Evolutionary conservation across 2,329 filamentous ascomycete species (phyloP).

Genomic region (Pyrenophora teres): DNA sequence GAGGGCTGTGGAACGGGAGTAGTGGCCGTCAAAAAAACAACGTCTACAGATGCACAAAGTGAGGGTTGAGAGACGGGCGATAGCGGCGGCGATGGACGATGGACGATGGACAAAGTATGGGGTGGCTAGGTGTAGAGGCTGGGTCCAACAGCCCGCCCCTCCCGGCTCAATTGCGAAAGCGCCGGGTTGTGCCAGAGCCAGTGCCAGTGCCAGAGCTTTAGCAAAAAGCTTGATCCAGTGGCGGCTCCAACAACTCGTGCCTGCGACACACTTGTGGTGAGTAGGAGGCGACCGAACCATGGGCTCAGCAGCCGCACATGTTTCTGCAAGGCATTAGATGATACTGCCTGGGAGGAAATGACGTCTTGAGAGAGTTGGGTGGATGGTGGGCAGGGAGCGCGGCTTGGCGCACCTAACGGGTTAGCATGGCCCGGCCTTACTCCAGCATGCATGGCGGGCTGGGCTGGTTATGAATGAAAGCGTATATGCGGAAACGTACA

Average conservation of each 20-base stretch:
- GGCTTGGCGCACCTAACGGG: neutral
- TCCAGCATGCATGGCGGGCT: neutral
- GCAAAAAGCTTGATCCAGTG: no score
- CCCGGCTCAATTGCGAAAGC: slow-evolving; percentile 2
- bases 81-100: slow-evolving; percentile 3
- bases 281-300: no score
- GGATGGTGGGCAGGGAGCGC: neutral
- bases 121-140: slow-evolving; percentile 18
- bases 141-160: slow-evolving; percentile 16
- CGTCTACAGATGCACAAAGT: no score
- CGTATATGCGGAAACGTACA: neutral
- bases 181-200: slow-evolving; percentile 15
- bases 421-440: neutral
- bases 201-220: slow-evolving; percentile 14
- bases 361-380: neutral
- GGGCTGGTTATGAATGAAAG: neutral
- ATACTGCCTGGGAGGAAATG: neutral
- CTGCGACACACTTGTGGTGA: no score
- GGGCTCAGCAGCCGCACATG: neutral
- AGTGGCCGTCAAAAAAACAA: neutral
- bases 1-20: neutral
- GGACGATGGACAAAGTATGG: slow-evolving; percentile 5
- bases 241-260: no score
- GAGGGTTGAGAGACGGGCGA: neutral
- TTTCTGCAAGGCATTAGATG: neutral